Evolutionary conservation across 2,329 filamentous ascomycete genomes (phyloP), one percentile per base, ranked within the genome.

Genomic region (Hymenoscyphus occultus): DNA sequence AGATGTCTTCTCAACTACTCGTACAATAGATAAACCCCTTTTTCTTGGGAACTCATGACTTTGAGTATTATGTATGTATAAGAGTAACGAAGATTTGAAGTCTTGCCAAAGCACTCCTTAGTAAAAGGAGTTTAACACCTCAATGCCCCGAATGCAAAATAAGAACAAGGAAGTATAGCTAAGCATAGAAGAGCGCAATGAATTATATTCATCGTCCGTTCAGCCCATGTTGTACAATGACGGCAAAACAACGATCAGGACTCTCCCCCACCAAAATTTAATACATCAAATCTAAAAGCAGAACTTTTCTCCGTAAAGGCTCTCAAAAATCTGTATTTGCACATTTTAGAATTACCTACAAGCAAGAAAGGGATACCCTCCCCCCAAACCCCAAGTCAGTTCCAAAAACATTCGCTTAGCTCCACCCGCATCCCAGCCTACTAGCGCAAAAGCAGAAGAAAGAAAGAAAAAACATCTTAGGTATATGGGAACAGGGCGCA

Each of bases 401-500:
- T 63, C 42, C 56, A 1, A 14, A 57, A 63, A 57, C 62, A 51
- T 22, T 56, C 61, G n/a, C 45, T 28, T 16, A 51, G 19, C n/a
- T 51, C 59, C 31, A 39, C 2, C 31, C 32, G 35, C 35, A 56
- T n/a, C 42, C 56, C 56, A 59, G n/a, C 28, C 62, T 0, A 31
- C 42, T 48, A 56, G 45, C 45, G 22, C 28, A 51, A 51, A 51
- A 35, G 35, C 35, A 35, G 35, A 35, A 35, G 35, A 35, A 35
- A 10, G 9, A 35, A 35, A 4, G 5, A 51, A 16, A 12, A 42
- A 39, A 22, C 60, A 35, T 42, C 57, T 54, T 54, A 64, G 65
- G 69, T 70, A 71, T 70, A 69, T 66, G 61, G 61, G 64, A 66
- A 64, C 62, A 65, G 60, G 13, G 22, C 22, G 19, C 54, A 54